Conservation (phyloP, 2,329 filamentous ascomycete species). For the Ascochyta koolunga region DNA sequence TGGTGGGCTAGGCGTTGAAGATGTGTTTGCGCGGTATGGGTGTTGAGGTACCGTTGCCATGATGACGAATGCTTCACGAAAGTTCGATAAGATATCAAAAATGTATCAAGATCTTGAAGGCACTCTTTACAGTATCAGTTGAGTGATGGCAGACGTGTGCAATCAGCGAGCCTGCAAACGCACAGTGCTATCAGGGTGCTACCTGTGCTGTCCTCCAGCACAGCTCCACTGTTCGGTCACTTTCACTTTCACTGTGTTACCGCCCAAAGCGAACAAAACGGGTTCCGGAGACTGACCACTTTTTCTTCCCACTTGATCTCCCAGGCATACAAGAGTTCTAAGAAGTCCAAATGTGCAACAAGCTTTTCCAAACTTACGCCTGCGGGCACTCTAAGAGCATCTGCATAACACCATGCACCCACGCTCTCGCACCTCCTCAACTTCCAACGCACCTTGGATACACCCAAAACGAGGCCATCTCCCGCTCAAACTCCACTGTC, state of each 20-base stretch:
- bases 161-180: neutral
- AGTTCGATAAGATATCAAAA: constrained; percentile 10
- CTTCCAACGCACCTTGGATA: neutral
- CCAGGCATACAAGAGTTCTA: neutral
- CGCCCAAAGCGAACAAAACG: too few species aligned
- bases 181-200: neutral
- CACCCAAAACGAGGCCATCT: neutral
- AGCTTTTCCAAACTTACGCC: constrained; percentile 33
- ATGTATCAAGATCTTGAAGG: neutral
- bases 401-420: constrained; percentile 35
- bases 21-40: constrained; percentile 16
- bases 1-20: constrained; percentile 30
- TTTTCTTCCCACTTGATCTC: neutral
- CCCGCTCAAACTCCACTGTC: constrained; percentile 15
- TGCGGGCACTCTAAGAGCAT: constrained; percentile 34
- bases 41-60: constrained; percentile 8
- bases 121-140: neutral
- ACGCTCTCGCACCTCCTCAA: constrained; percentile 17
- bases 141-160: neutral
- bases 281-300: too few species aligned
- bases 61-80: constrained; percentile 4
- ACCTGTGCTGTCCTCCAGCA: neutral
- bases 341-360: constrained; percentile 30
- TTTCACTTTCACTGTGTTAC: neutral
- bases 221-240: neutral